These are phyloP conservation scores for Gossypium australe DNA, from an alignment of 345 rosid genomes.

Conservation along the genomic window DNA sequence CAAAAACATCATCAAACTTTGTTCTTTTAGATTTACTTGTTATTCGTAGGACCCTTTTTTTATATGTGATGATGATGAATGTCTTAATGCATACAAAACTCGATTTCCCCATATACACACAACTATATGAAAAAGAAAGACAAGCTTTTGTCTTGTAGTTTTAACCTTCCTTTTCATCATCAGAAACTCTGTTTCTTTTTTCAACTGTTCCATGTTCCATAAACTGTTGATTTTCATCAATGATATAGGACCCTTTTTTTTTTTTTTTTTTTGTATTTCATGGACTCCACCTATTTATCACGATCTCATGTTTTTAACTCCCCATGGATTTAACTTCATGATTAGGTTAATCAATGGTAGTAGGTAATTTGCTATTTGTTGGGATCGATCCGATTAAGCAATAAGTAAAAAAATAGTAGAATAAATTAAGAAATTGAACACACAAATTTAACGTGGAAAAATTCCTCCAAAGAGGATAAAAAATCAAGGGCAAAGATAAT, in stretches of 20 bases:
- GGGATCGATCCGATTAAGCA: too few relatives aligned
- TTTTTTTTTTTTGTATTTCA: background rate
- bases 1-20: slow-evolving; percentile 8
- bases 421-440: too few relatives aligned
- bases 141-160: background rate
- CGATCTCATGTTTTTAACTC: slow-evolving; percentile 6
- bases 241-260: slow-evolving; percentile 20
- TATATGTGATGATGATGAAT: background rate
- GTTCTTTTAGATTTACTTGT: slow-evolving; percentile 31
- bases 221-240: slow-evolving; percentile 25
- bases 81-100: slow-evolving; percentile 23
- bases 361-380: too few relatives aligned
- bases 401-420: too few relatives aligned
- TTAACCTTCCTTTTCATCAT: slow-evolving; percentile 9
- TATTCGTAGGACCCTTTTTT: slow-evolving; percentile 7
- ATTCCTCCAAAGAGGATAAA: too few relatives aligned
- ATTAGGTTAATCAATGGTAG: slow-evolving; percentile 13
- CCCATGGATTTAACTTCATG: slow-evolving; percentile 11
- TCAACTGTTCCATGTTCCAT: background rate
- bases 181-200: background rate
- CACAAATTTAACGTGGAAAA: too few relatives aligned
- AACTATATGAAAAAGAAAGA: background rate
- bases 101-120: background rate
- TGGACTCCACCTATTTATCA: background rate
- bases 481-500: too few relatives aligned